Evolutionary conservation across 208 protist genomes (phyloP).

Genomic region (Trypanosoma avium): DNA sequence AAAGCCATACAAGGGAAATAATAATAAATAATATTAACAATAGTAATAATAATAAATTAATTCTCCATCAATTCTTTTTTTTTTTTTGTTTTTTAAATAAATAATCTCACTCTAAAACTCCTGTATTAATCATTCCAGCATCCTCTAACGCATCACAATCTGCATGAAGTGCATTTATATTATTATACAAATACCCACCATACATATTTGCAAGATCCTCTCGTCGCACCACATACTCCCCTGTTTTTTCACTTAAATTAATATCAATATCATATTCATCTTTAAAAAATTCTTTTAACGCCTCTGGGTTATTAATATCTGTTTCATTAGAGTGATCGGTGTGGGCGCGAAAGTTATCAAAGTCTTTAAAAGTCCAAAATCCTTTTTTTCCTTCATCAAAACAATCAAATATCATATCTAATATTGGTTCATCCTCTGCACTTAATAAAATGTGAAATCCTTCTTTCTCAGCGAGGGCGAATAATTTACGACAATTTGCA

Average conservation of each 20-base stretch:
- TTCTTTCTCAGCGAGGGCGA: conserved; percentile 54
- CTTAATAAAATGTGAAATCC: conserved; percentile 73
- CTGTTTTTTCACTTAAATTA: conserved; percentile 19
- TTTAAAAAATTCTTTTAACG: conserved; percentile 52
- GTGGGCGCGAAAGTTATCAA: conserved; percentile 48
- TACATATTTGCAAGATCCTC: conserved; percentile 85
- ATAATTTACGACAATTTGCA: conserved; percentile 59
- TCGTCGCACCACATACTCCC: conserved; percentile 38
- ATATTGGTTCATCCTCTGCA: conserved; percentile 49
- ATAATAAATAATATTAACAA: no score
- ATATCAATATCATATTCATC: conserved; percentile 76
- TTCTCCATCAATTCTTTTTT: background rate
- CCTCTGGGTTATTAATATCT: conserved; percentile 33
- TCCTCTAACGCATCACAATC: conserved; percentile 67
- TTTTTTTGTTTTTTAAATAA: background rate
- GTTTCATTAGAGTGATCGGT: conserved; percentile 40
- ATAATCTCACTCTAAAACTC: conserved; percentile 43
- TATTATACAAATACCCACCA: conserved; percentile 78
- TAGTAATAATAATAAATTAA: background rate
- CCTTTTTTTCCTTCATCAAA: conserved; percentile 58
- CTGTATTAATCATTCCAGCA: conserved; percentile 55
- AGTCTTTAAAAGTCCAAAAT: conserved; percentile 70
- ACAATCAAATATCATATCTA: conserved; percentile 61
- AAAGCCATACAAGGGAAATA: no score
- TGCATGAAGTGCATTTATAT: conserved; percentile 64